These are phyloP conservation scores for Apiospora aurea DNA, from an alignment of 2,329 filamentous ascomycete genomes.

Conservation along the genomic window DNA sequence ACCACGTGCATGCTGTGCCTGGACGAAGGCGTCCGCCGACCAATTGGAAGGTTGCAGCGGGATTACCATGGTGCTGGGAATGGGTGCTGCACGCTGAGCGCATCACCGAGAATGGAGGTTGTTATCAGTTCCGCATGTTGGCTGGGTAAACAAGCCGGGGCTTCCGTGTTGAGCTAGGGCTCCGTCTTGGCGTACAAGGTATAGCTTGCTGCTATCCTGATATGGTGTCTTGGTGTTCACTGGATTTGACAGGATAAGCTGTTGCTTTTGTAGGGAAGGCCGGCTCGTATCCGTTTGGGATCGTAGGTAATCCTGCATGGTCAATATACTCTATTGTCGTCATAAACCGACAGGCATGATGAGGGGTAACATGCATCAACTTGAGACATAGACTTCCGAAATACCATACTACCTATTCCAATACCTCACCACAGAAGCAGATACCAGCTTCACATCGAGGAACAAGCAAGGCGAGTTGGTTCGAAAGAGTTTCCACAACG, in stretches of 20 bases:
- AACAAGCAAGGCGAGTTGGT: background rate
- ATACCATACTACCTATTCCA: too few species aligned
- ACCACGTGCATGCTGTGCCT: slow-evolving; percentile 1
- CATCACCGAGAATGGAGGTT: background rate
- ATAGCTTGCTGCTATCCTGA: background rate
- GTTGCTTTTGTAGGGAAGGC: background rate
- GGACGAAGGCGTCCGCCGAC: background rate
- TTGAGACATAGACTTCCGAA: background rate
- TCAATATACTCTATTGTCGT: background rate
- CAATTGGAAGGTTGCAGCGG: background rate
- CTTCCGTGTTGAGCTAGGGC: background rate
- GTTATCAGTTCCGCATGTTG: background rate
- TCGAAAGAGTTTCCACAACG: background rate
- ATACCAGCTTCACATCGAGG: background rate
- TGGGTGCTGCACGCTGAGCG: background rate
- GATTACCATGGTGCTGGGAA: background rate
- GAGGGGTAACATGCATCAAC: background rate
- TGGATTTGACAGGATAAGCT: background rate
- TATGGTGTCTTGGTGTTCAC: background rate
- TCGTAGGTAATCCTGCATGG: background rate
- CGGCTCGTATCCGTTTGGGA: background rate
- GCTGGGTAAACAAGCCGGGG: background rate
- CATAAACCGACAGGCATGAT: background rate
- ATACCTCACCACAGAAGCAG: background rate
- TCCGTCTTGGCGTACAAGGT: background rate